These are phyloP conservation scores for Mucor lusitanicus DNA, from an alignment of 371 early-diverging fungal species.

Conservation along the genomic window DNA sequence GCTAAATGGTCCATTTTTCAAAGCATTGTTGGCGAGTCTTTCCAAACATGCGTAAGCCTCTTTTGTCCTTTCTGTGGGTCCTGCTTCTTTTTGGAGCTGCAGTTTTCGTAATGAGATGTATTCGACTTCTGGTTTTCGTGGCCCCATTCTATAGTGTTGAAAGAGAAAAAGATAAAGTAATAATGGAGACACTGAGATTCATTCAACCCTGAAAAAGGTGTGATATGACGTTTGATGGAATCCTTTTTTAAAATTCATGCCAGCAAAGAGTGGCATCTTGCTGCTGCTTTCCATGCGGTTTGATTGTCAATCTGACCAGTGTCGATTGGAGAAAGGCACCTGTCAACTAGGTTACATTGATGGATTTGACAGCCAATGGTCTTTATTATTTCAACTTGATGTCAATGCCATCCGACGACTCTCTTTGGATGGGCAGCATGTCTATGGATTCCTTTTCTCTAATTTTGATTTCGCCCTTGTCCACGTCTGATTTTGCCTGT, in stretches of 20 bases:
- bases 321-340: not conserved
- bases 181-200: not conserved
- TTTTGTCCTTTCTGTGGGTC: not conserved
- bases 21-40: constrained; percentile 32
- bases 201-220: not conserved
- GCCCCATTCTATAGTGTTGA: constrained; percentile 13
- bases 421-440: not conserved
- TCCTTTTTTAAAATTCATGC: not conserved
- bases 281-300: too few species aligned
- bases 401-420: not conserved
- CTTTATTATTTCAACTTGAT: not conserved
- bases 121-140: constrained; percentile 45
- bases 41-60: constrained; percentile 20
- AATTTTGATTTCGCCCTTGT: constrained; percentile 31
- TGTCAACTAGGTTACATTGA: not conserved
- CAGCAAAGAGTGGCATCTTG: too few species aligned
- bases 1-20: constrained; percentile 41
- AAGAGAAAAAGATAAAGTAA: not conserved
- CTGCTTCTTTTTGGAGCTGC: constrained; percentile 9
- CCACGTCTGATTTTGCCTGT: constrained; percentile 63
- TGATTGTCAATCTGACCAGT: not conserved
- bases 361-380: not conserved
- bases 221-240: constrained; percentile 1
- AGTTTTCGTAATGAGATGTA: constrained; percentile 25
- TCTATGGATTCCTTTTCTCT: not conserved